Percentiles rank a stretch among this genome's conserved stretches.
These are phyloP conservation scores for Puccinia hordei DNA, from an alignment of 1,284 basidiomycete genomes.

Conservation along the genomic window DNA sequence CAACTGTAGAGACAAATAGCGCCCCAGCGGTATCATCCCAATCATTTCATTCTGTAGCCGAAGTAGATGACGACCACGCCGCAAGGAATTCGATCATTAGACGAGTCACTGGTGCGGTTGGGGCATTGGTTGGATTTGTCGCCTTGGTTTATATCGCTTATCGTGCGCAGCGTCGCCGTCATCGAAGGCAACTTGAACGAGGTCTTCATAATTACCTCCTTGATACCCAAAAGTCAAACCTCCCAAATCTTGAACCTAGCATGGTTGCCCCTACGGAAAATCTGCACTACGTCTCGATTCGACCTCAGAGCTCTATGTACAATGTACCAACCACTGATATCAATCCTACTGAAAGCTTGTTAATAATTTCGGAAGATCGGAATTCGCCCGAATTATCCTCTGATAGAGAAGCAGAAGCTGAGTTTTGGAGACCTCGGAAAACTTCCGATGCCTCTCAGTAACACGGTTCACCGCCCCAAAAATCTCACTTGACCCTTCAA, in stretches of 20 bases:
- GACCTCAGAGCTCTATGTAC: background rate
- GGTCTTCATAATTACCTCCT: background rate
- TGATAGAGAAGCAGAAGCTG: background rate
- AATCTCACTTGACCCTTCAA: no score
- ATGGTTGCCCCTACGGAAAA: background rate
- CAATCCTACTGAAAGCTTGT: background rate
- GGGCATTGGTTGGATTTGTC: conserved; percentile 10
- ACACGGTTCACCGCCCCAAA: background rate
- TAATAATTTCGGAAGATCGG: background rate
- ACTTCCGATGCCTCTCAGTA: background rate
- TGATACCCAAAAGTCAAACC: background rate
- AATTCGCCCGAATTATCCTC: background rate
- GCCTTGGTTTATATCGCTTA: conserved; percentile 3
- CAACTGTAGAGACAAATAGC: background rate
- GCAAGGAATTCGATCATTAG: conserved; percentile 9
- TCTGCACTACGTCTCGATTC: background rate
- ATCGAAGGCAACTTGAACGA: conserved; percentile 1
- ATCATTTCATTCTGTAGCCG: background rate
- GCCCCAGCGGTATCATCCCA: conserved; percentile 4
- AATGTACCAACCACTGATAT: conserved; percentile 8
- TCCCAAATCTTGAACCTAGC: background rate
- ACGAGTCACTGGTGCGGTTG: background rate
- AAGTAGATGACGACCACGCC: background rate
- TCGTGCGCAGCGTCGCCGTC: conserved; percentile 11
- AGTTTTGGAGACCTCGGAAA: conserved; percentile 29